Evolutionary conservation across 106 monocot genomes (phyloP), one percentile per base, ranked within the genome.

Genomic region (Iris macrosiphon): DNA sequence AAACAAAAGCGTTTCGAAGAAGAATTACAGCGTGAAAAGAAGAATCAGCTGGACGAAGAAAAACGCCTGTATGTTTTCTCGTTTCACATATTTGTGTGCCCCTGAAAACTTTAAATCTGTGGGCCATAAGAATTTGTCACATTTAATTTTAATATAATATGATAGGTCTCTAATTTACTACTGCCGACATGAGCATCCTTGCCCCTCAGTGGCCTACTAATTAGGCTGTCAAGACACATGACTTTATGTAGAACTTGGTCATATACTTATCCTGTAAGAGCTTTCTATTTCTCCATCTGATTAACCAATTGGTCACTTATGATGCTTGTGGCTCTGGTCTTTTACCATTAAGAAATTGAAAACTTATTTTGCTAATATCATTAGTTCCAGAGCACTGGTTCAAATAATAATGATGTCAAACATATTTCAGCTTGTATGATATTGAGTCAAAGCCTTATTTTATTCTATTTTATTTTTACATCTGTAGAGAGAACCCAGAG

Each of bases 1-100:
- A 96, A 83, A 55, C 85, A 90, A 63, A 90, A 75, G 60, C 70
- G 71, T 32, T 54, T 67, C 57, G 90, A 96, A 58, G 96, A 96
- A 63, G 90, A 83, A 72, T 59, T 83, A 43, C 49, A 69, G 42
- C 58, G 63, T 56, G 96, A 96, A 59, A 79, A 59, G 48, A 85
- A 83, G 52, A 88, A 75, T 65, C 88, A 88, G 52, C 59, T 69
- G 52, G 96, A 96, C 21, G 96, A 96, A 85, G 79, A 86, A 74
- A 82, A 69, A 41, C 73, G 89, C 49, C 38, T 79, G 96, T 96
- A 96, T 38, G 78, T 22, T 75, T 29, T 61, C 39, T 6, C 68
- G 6, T 55, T 26, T 22, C 19, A 27, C 5, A 26, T n/a, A n/a
- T n/a, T n/a, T n/a, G n/a, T n/a, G n/a, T n/a, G n/a, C n/a, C n/a